These are phyloP conservation scores for Bocquillonia castaneifolia DNA, from an alignment of 441 rosid genomes.

Conservation along the genomic window DNA sequence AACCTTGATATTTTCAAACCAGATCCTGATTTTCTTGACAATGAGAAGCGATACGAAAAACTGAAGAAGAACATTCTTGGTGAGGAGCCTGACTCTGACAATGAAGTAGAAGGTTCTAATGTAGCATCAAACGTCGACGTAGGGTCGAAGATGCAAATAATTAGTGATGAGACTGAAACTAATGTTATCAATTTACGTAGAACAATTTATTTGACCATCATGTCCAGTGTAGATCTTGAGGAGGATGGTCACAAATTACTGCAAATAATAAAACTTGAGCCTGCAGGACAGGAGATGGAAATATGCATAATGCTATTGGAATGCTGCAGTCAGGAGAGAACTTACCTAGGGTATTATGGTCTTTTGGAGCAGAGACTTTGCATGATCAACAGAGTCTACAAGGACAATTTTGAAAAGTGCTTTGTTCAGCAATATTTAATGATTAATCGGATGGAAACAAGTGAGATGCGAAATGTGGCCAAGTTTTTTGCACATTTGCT, in stretches of 20 bases:
- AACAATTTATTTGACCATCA: slow-evolving; percentile 86
- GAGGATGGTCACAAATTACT: slow-evolving; percentile 94
- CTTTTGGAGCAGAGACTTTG: slow-evolving; percentile 85
- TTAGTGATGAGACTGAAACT: slow-evolving; percentile 90
- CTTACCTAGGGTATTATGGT: slow-evolving; percentile 76
- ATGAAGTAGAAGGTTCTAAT: slow-evolving; percentile 75
- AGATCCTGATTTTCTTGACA: slow-evolving; percentile 73
- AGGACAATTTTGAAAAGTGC: slow-evolving; percentile 78
- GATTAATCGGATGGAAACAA: slow-evolving; percentile 84
- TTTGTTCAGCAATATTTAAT: slow-evolving; percentile 83
- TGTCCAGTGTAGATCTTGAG: slow-evolving; percentile 96
- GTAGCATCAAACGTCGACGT: slow-evolving; percentile 56
- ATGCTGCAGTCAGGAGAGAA: slow-evolving; percentile 90
- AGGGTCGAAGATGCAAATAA: slow-evolving; percentile 57
- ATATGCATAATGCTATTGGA: slow-evolving; percentile 79
- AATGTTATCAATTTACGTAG: slow-evolving; percentile 86
- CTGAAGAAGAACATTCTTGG: slow-evolving; percentile 76
- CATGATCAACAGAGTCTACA: slow-evolving; percentile 74
- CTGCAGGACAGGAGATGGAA: slow-evolving; percentile 99
- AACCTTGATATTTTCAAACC: slow-evolving; percentile 74
- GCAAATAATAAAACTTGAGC: slow-evolving; percentile 85
- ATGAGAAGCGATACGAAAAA: slow-evolving; percentile 79
- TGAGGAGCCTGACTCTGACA: slow-evolving; percentile 85
- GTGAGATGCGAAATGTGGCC: slow-evolving; percentile 73
- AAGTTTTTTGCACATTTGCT: slow-evolving; percentile 87